Conservation (phyloP, 2,329 filamentous ascomycete species). For the Nigrograna mackinnonii region DNA sequence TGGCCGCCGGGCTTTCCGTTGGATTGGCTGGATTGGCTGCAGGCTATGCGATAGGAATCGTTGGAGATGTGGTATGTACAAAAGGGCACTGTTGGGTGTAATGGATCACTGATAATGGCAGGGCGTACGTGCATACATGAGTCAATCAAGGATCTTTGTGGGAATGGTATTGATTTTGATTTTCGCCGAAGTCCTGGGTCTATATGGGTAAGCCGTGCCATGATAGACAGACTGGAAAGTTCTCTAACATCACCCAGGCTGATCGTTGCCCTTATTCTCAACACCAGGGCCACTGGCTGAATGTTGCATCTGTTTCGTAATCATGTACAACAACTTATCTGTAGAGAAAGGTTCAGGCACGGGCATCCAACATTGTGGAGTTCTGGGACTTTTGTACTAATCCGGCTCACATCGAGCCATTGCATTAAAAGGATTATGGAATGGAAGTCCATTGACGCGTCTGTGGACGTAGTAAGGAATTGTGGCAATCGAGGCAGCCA, state of each 20-base stretch:
- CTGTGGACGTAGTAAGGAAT: too few species aligned
- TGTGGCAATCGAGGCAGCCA: too few species aligned
- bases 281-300: conserved; percentile 75
- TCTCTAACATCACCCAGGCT: conserved; percentile 58
- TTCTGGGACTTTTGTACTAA: conserved; percentile 13
- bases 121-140: conserved; percentile 93
- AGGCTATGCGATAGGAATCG: conserved; percentile 79
- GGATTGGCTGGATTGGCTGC: conserved; percentile 44
- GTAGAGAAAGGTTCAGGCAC: conserved; percentile 5
- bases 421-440: conserved; percentile 2
- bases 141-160: conserved; percentile 93
- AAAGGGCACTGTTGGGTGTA: neutral
- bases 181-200: conserved; percentile 95
- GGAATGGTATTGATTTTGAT: conserved; percentile 99
- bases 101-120: conserved; percentile 31
- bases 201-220: conserved; percentile 78
- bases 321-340: conserved; percentile 25
- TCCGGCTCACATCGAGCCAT: conserved; percentile 1
- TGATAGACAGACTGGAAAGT: neutral
- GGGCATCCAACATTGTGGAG: conserved; percentile 25
- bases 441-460: too few species aligned
- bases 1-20: conserved; percentile 87
- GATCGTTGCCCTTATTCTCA: conserved; percentile 90
- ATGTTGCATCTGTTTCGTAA: conserved; percentile 5
- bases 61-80: conserved; percentile 77